Base-by-base conservation (phyloP, 768 basidiomycete species). In the Clitopilus passeckerianus region DNA sequence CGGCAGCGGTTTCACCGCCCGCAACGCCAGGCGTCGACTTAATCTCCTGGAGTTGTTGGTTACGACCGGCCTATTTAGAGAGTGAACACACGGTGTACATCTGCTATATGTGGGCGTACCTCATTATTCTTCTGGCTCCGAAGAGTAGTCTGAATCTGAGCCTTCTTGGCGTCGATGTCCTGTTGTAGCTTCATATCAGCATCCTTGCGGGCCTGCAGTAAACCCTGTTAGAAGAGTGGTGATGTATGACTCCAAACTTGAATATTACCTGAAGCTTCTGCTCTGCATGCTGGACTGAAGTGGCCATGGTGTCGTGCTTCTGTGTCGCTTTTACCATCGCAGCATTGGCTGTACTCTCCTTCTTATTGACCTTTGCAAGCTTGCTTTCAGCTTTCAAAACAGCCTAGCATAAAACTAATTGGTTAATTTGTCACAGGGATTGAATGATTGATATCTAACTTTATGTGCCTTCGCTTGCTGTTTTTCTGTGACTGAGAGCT, bases 401-500 rank as follows among this genome's bases (percentile, higher is more conserved):
- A 12, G 61, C 65, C 65, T 65, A 34, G 27, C 7, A 30, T 30
- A 30, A 30, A 30, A 30, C 27, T 30, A 30, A 7, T 4, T 30
- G 27, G 3, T 30, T 30, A 30, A 30, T 7, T 30, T 30, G 34
- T 22, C 30, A 20, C 18, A n/a, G 18, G 53, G 18, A 33, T 22
- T 14, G 57, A 53, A 37, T 8, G 27, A 5, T 9, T 12, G 12
- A 14, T 46, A 30, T 16, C 30, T n/a, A 56, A 82, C 84, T 74
- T 85, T 86, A 58, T 77, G 72, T 23, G 80, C 77, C 65, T 83
- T 84, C 34, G 72, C 66, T 58, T 82, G 75, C 14, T 70, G 68
- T 73, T 86, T 86, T 67, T 89, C 85, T 7, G 77, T 74, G 33
- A 72, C 71, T 18, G 72, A 70, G 33, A 89, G 72, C 54, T 85